Evolutionary conservation across 352 stramenopile genomes (phyloP).

Genomic region (Thraustochytrium striatum): DNA sequence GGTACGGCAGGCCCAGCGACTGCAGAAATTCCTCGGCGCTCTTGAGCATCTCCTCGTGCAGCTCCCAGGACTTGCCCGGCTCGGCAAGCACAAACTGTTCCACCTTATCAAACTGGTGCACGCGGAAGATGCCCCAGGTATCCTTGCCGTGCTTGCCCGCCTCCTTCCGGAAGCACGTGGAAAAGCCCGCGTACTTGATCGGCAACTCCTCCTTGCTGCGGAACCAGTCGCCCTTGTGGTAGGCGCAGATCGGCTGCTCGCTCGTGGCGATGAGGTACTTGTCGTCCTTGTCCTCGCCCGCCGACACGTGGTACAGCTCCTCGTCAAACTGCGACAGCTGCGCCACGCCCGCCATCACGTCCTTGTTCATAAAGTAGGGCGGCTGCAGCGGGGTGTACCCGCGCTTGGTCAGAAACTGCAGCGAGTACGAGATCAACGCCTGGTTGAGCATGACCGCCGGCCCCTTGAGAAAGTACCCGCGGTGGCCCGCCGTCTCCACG

Average conservation of each 20-base stretch:
- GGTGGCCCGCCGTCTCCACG: constrained; percentile 90
- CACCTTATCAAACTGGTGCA: constrained; percentile 99
- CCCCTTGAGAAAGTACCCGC: constrained; percentile 98
- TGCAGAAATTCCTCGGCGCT: constrained; percentile 97
- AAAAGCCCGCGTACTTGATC: constrained; percentile 84
- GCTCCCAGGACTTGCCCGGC: constrained; percentile 69
- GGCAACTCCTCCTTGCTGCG: constrained; percentile 68
- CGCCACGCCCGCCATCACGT: constrained; percentile 93
- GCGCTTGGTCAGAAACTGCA: constrained; percentile 88
- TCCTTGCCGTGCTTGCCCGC: constrained; percentile 95
- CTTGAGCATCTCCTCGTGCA: constrained; percentile 82
- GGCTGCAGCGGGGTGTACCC: constrained; percentile 97
- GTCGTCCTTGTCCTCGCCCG: constrained; percentile 68
- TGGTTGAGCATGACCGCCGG: constrained; percentile 97
- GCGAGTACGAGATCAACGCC: constrained; percentile 97
- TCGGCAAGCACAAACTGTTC: constrained; percentile 86
- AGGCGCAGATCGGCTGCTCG: constrained; percentile 98
- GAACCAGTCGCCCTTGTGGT: constrained; percentile 92
- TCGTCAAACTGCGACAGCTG: constrained; percentile 99
- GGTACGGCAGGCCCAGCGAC: constrained; percentile 92
- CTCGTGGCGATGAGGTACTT: constrained; percentile 99
- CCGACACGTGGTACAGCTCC: constrained; percentile 97
- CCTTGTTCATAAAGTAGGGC: constrained; percentile 99
- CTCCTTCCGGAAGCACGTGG: constrained; percentile 99
- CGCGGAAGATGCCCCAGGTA: constrained; percentile 99